phyloP scores from a whole-genome alignment of 306 rosid species.

The Vigna reflexopilosa region DNA sequence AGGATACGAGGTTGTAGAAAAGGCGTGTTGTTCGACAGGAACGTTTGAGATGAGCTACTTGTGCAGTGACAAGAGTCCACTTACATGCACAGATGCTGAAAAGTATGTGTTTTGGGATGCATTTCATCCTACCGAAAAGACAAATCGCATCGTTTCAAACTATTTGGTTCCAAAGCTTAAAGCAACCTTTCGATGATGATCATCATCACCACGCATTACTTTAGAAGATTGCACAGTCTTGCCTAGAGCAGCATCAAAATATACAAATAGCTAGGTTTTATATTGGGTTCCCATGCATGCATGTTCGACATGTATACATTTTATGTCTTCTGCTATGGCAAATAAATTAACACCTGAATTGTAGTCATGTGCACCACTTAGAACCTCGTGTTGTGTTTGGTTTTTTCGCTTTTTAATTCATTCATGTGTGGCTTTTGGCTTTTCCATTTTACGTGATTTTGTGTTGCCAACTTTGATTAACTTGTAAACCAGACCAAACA shows the following conservation, averaged over 20 bases:
- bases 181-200: constrained; percentile 25
- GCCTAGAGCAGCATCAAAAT: neutral
- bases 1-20: constrained; percentile 47
- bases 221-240: neutral
- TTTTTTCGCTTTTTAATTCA: neutral
- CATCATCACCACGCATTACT: too few species aligned
- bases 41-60: constrained; percentile 55
- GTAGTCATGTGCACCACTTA: neutral
- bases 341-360: neutral
- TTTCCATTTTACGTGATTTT: too few species aligned
- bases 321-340: neutral
- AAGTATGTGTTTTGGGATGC: constrained; percentile 61
- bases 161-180: constrained; percentile 39
- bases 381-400: neutral
- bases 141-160: constrained; percentile 38
- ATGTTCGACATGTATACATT: neutral
- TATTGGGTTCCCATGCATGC: neutral
- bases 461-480: too few species aligned
- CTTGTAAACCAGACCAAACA: too few species aligned
- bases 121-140: constrained; percentile 53
- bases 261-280: neutral
- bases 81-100: constrained; percentile 47
- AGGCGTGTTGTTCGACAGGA: constrained; percentile 54
- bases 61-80: constrained; percentile 48
- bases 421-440: neutral